Evolutionary conservation across 2,329 filamentous ascomycete species (phyloP), one percentile per base, ranked within the genome.

Genomic region (Ceratocystis ficicola): DNA sequence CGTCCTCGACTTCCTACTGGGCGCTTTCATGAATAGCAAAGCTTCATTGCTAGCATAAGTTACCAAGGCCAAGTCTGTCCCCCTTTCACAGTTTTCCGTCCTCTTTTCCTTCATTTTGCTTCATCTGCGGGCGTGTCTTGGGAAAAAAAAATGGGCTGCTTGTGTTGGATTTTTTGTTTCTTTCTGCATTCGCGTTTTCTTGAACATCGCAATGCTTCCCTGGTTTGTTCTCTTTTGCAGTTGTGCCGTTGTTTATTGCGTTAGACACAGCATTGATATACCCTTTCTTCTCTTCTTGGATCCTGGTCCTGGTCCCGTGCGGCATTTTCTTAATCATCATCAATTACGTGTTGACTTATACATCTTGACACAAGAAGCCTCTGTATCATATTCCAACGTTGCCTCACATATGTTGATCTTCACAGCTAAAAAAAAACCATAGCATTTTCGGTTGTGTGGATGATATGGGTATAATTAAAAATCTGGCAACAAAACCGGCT

Each of bases 331-430:
- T 6, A 59, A 59, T 59, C 15, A 59, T 59, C 17, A 30, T 22
- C 55, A 32, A 8, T 10, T 15, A 32, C 30, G n/a, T 36, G 25
- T 59, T 32, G 28, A 30, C 25, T 12, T 32, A 30, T 28, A 57
- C 70, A 70, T 72, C 70, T 70, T 70, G 74, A 70, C 3, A 59
- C 4, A 17, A 32, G 1, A 15, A 15, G 10, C 12, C 36, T 41
- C 12, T 41, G 12, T 32, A 36, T 17, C 17, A 17, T n/a, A 1
- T 8, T 17, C 32, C 3, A 59, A 32, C 10, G 55, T 25, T 10
- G 55, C 3, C 2, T n/a, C 55, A 10, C 36, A 30, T n/a, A 7
- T 59, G n/a, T 20, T 25, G 12, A 32, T n/a, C 25, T 20, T 10
- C 20, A 59, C 2, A n/a, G 55, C 15, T 25, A 57, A 20, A 15